Conservation (phyloP, 2,329 filamentous ascomycete genomes). For the Microdochium trichocladiopsis region DNA sequence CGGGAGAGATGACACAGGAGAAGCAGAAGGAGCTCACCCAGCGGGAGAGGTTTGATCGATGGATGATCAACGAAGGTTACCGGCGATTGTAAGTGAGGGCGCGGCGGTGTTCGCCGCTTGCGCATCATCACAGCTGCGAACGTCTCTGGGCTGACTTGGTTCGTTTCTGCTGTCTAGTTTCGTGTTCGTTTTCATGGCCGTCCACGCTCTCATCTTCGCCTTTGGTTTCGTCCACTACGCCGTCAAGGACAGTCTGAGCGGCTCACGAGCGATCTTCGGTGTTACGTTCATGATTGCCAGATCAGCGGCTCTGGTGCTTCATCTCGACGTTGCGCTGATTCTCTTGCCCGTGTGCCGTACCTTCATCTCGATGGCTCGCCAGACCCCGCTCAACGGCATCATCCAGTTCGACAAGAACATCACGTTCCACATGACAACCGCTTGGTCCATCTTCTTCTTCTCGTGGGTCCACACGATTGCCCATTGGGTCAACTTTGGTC, state of each 20-base stretch:
- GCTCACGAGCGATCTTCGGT: slow-evolving; percentile 62
- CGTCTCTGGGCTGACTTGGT: slow-evolving; percentile 4
- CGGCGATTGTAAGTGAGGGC: slow-evolving; percentile 59
- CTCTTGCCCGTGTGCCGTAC: slow-evolving; percentile 79
- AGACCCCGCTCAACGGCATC: slow-evolving; percentile 78
- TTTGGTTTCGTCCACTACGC: slow-evolving; percentile 77
- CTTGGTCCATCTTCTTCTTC: slow-evolving; percentile 85
- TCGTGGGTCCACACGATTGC: slow-evolving; percentile 81
- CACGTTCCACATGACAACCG: slow-evolving; percentile 77
- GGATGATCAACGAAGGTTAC: slow-evolving; percentile 88
- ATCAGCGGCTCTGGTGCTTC: slow-evolving; percentile 67
- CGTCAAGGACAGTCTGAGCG: slow-evolving; percentile 66
- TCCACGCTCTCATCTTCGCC: slow-evolving; percentile 70
- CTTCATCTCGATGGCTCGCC: slow-evolving; percentile 71
- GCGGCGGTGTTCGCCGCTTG: neutral
- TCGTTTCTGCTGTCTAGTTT: slow-evolving; percentile 42
- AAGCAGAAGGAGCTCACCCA: slow-evolving; percentile 59
- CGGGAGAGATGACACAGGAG: slow-evolving; percentile 74
- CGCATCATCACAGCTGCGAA: neutral
- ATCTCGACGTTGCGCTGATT: slow-evolving; percentile 75
- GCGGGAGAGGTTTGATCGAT: slow-evolving; percentile 70
- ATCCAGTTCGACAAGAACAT: slow-evolving; percentile 89
- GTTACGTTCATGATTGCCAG: slow-evolving; percentile 71
- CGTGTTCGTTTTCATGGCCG: slow-evolving; percentile 65
- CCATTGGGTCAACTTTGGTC: slow-evolving; percentile 82